phyloP scores from a whole-genome alignment of 495 filamentous ascomycete species.

The Neurospora sp. region DNA sequence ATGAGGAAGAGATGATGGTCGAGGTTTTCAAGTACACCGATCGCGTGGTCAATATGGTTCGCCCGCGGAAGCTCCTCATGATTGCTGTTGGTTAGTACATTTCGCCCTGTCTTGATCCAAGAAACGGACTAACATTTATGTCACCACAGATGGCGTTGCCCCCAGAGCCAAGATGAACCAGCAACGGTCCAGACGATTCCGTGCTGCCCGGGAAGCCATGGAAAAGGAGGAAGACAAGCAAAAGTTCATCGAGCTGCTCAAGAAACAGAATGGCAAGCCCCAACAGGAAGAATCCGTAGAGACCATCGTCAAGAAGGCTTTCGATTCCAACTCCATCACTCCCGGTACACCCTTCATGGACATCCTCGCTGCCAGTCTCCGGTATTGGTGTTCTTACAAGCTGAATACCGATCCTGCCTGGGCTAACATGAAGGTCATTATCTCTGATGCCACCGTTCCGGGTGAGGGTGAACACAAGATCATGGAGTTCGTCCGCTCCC shows the following conservation, averaged over 20 bases:
- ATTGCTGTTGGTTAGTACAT: slow-evolving; percentile 74
- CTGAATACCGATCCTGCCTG: slow-evolving; percentile 94
- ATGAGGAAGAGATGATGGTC: slow-evolving; percentile 98
- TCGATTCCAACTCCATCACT: slow-evolving; percentile 97
- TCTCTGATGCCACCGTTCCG: slow-evolving; percentile 94
- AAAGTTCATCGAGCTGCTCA: slow-evolving; percentile 72
- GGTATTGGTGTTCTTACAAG: slow-evolving; percentile 96
- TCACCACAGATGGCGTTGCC: slow-evolving; percentile 69
- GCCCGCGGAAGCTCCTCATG: slow-evolving; percentile 89
- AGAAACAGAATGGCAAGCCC: slow-evolving; percentile 54
- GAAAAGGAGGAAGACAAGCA: slow-evolving; percentile 89
- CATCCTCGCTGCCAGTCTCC: slow-evolving; percentile 77
- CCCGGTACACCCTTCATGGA: slow-evolving; percentile 99
- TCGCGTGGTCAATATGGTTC: slow-evolving; percentile 95
- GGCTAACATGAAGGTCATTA: slow-evolving; percentile 94
- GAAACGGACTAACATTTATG: slow-evolving; percentile 23
- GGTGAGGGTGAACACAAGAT: slow-evolving; percentile 99
- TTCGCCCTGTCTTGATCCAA: neutral
- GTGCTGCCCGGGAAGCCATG: slow-evolving; percentile 85
- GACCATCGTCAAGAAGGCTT: slow-evolving; percentile 74
- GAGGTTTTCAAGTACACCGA: slow-evolving; percentile 97
- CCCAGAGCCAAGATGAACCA: slow-evolving; percentile 97
- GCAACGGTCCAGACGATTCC: slow-evolving; percentile 82
- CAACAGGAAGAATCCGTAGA: slow-evolving; percentile 52
- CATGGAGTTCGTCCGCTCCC: slow-evolving; percentile 95